Percentiles rank a stretch among this genome's conserved stretches.
Conservation (phyloP, 345 rosid genomes). For the Acer negundo region DNA sequence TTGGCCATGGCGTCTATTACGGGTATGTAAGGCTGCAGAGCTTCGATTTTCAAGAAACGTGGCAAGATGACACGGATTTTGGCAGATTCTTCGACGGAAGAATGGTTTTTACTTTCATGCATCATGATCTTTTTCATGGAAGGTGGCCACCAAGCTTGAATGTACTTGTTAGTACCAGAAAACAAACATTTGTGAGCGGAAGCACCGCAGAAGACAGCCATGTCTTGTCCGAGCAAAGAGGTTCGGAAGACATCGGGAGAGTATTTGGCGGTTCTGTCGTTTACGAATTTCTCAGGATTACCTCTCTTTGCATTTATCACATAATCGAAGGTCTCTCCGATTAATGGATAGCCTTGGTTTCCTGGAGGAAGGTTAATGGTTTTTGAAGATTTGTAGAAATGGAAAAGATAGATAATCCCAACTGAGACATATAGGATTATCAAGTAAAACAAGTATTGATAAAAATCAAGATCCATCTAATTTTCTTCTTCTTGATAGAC, state of each 20-base stretch:
- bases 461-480: constrained; percentile 13
- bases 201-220: constrained; percentile 33
- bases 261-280: constrained; percentile 29
- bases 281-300: constrained; percentile 28
- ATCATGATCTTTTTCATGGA: constrained; percentile 30
- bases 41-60: constrained; percentile 26
- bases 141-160: constrained; percentile 35
- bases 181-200: constrained; percentile 34
- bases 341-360: constrained; percentile 23
- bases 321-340: constrained; percentile 25
- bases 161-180: constrained; percentile 34
- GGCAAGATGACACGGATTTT: constrained; percentile 21
- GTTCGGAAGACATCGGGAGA: constrained; percentile 31
- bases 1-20: constrained; percentile 38
- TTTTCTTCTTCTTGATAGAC: too few species aligned
- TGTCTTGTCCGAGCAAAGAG: constrained; percentile 28
- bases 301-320: constrained; percentile 18
- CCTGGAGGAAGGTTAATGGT: constrained; percentile 25
- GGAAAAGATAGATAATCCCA: constrained; percentile 8
- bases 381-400: constrained; percentile 6
- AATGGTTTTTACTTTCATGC: constrained; percentile 8
- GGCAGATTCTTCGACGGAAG: constrained; percentile 20
- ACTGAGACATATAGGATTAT: constrained; percentile 14
- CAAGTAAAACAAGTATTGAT: constrained; percentile 24
- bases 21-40: constrained; percentile 29